A percentile compares a stretch with the other conserved stretches of the same genome.
Conservation (phyloP, 768 basidiomycete species). For the Cantharellus cinnabarinus region DNA sequence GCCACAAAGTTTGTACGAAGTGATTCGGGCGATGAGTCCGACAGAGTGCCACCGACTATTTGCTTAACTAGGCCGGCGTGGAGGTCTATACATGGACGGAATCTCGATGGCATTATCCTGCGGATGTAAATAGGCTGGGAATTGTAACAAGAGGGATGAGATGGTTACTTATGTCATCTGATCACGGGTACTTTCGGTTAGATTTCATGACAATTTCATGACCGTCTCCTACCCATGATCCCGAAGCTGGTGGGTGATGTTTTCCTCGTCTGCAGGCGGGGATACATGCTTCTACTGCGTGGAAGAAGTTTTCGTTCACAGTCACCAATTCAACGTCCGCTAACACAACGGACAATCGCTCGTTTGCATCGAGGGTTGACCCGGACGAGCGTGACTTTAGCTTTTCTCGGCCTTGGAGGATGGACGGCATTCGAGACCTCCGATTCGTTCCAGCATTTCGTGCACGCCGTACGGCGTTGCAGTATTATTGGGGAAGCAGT, state of each 20-base stretch:
- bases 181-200: too few relatives aligned
- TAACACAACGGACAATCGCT: neutral
- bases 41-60: constrained; percentile 88
- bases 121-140: neutral
- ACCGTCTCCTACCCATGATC: too few relatives aligned
- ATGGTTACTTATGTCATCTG: too few relatives aligned
- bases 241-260: too few relatives aligned
- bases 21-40: constrained; percentile 34
- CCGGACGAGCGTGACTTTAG: neutral
- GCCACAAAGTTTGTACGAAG: constrained; percentile 84
- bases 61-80: constrained; percentile 95
- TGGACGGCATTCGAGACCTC: neutral
- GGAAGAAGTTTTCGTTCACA: too few relatives aligned
- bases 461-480: constrained; percentile 34
- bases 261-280: too few relatives aligned
- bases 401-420: neutral
- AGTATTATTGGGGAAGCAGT: constrained; percentile 56
- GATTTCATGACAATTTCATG: too few relatives aligned
- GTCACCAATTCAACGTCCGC: neutral
- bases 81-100: constrained; percentile 91
- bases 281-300: too few relatives aligned
- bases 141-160: too few relatives aligned
- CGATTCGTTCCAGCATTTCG: neutral
- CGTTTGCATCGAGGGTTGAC: neutral
- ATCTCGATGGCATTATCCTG: constrained; percentile 14